These are phyloP conservation scores for Emericellopsis terricola DNA, from an alignment of 495 filamentous ascomycete genomes.

Conservation along the genomic window DNA sequence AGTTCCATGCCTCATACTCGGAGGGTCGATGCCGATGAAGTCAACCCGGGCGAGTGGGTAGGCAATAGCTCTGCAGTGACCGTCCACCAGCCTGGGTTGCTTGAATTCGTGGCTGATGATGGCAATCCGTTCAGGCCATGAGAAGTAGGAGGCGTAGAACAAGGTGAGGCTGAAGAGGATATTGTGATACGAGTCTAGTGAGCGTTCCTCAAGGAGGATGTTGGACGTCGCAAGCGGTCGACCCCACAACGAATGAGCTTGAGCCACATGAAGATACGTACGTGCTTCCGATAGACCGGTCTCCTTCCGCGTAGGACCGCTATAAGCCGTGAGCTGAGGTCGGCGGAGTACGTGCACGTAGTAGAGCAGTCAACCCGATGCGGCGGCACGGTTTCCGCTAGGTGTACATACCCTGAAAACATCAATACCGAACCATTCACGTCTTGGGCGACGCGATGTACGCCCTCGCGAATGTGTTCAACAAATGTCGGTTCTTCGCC, in stretches of 20 bases:
- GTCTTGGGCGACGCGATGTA: slow-evolving; percentile 22
- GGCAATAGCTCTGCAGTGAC: slow-evolving; percentile 49
- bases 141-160: slow-evolving; percentile 30
- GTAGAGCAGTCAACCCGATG: not conserved
- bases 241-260: slow-evolving; percentile 19
- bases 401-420: slow-evolving; percentile 48
- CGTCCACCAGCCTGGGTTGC: slow-evolving; percentile 40
- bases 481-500: slow-evolving; percentile 60
- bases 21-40: slow-evolving; percentile 56
- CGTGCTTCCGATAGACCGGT: slow-evolving; percentile 42
- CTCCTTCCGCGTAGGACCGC: slow-evolving; percentile 41
- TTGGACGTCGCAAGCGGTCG: slow-evolving; percentile 9
- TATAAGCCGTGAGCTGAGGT: slow-evolving; percentile 9
- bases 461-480: slow-evolving; percentile 45
- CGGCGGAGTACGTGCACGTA: not conserved
- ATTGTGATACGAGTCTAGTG: slow-evolving; percentile 70
- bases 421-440: slow-evolving; percentile 30
- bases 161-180: slow-evolving; percentile 47
- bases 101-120: slow-evolving; percentile 69
- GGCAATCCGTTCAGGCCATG: slow-evolving; percentile 37
- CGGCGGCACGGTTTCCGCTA: not conserved
- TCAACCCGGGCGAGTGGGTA: slow-evolving; percentile 24
- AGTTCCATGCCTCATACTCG: slow-evolving; percentile 17
- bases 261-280: slow-evolving; percentile 40
- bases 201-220: slow-evolving; percentile 40